Base-by-base conservation (phyloP, 805 yeast species). In the Middelhovenomyces tepae region DNA sequence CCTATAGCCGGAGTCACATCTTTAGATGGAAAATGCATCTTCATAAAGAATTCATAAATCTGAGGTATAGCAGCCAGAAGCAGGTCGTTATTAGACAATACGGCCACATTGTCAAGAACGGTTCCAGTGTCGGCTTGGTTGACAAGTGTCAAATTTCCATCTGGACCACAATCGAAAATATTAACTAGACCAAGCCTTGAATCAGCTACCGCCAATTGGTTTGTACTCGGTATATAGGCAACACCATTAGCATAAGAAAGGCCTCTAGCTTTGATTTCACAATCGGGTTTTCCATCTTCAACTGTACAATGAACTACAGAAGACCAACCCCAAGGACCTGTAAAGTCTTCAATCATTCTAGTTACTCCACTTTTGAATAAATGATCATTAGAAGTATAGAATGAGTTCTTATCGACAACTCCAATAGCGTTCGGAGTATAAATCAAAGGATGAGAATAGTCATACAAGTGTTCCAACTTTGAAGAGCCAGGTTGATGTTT, bases 321-420 rank as follows among this genome's bases (percentile, higher is more conserved):
- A 4, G 36, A 23, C 39, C 35, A 36, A 7, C 11, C 21, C 39
- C 39, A 36, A 9, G 39, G 39, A 6, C 39, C 39, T 19, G 27
- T 26, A 3, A 14, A 11, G 10, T 36, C 39, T 20, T 36, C 39
- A 9, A 31, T 9, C 8, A 21, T 18, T 16, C 39, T 19, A n/a
- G 27, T 27, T n/a, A 21, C 16, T 7, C 36, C 39, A 3, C 14
- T 32, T 8, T 14, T 14, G 20, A 36, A 36, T 9, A 26, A 28
- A 22, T 36, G 39, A 20, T 36, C 39, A 20, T 36, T 36, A 19
- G 39, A 31, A 16, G 32, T 14, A 21, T 31, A 36, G 22, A 36
- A 36, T 14, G 34, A 22, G 3, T 16, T 35, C 7, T 31, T 22
- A 18, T 17, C 20, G 24, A 17, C 14, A 9, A 24, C 27, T 9